phyloP scores from a whole-genome alignment of 345 rosid species.

The Populus nigra region DNA sequence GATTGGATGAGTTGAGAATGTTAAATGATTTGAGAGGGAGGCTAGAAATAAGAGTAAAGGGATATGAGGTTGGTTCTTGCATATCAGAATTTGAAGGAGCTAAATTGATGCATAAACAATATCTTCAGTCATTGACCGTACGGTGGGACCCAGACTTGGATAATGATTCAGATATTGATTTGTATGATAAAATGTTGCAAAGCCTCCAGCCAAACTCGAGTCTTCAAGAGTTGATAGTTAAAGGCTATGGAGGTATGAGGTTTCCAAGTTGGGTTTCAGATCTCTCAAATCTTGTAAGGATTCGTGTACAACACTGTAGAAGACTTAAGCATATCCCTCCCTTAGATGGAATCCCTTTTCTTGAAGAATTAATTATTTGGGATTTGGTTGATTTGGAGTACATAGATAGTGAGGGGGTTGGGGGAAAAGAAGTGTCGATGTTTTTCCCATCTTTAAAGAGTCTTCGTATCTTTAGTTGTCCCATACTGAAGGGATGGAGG shows the following conservation, averaged over 20 bases:
- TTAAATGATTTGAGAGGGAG: no score
- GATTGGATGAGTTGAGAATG: no score
- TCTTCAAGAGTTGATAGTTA: neutral
- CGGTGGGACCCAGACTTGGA: neutral
- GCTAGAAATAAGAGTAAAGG: neutral
- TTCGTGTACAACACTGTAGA: neutral
- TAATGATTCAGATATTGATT: neutral
- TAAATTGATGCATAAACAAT: slow-evolving; percentile 1
- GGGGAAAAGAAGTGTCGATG: neutral
- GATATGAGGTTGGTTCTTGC: neutral
- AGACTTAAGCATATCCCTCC: neutral
- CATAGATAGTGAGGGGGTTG: neutral
- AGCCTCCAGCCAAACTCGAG: neutral
- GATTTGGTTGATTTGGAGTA: neutral
- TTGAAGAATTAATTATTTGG: neutral
- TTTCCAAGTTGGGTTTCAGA: slow-evolving; percentile 18
- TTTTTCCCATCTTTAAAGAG: slow-evolving; percentile 12
- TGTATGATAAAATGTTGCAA: slow-evolving; percentile 5
- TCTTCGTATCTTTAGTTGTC: accelerated
- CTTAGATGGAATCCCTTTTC: slow-evolving; percentile 1
- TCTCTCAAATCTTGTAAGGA: slow-evolving; percentile 3
- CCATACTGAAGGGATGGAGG: slow-evolving; percentile 11
- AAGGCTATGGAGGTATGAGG: neutral
- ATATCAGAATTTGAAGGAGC: neutral
- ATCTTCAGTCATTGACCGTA: neutral